Evolutionary conservation across 2,329 filamentous ascomycete genomes (phyloP).

Genomic region (Fusarium verticillioides): DNA sequence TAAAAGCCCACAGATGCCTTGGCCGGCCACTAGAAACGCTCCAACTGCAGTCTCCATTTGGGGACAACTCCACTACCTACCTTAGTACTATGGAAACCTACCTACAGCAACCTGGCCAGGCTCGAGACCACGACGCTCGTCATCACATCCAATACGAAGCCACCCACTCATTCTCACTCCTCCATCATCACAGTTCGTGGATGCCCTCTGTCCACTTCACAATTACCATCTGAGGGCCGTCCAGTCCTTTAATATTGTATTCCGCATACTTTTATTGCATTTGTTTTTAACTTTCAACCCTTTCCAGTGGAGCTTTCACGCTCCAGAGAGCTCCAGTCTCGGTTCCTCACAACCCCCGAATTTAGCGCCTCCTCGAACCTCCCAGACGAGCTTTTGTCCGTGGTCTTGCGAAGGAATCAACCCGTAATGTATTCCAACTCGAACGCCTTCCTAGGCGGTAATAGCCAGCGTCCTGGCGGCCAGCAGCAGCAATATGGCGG

Average conservation of each 20-base stretch:
- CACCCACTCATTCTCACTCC: constrained; percentile 23
- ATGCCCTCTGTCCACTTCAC: constrained; percentile 25
- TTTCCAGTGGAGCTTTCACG: constrained; percentile 17
- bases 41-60: constrained; percentile 11
- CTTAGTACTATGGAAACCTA: neutral
- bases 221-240: constrained; percentile 23
- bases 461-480: constrained; percentile 75
- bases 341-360: constrained; percentile 29
- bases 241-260: constrained; percentile 35
- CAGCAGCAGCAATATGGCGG: constrained; percentile 61
- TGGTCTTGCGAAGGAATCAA: constrained; percentile 20
- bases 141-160: constrained; percentile 31
- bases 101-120: constrained; percentile 22
- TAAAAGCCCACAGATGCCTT: constrained; percentile 15
- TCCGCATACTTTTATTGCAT: constrained; percentile 28
- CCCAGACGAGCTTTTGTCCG: constrained; percentile 29
- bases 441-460: constrained; percentile 84
- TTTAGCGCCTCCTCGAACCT: constrained; percentile 29
- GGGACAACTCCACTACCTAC: constrained; percentile 25
- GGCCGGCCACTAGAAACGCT: constrained; percentile 20
- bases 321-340: constrained; percentile 6
- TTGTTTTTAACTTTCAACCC: neutral
- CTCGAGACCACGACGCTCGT: constrained; percentile 19
- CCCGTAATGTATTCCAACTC: constrained; percentile 86
- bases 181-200: constrained; percentile 33